Percentiles rank a stretch among this genome's conserved stretches.
These are phyloP conservation scores for Solanum chilense DNA, from an alignment of 257 asterid genomes.

Conservation along the genomic window DNA sequence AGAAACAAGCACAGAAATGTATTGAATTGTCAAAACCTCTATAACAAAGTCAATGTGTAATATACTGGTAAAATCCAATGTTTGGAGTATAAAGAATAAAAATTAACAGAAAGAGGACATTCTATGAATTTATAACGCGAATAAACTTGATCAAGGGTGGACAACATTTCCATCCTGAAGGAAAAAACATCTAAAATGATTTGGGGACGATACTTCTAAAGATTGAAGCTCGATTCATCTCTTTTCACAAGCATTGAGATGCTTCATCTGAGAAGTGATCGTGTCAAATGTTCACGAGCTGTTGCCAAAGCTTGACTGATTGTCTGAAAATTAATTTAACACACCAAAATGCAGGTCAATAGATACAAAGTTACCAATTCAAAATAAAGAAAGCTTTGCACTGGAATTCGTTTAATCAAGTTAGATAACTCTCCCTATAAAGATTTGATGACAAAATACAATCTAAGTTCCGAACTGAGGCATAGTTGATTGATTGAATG, in stretches of 20 bases:
- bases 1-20: neutral
- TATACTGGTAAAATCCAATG: neutral
- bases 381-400: neutral
- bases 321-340: slow-evolving; percentile 29
- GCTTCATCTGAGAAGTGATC: slow-evolving; percentile 56
- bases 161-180: neutral
- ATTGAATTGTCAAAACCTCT: neutral
- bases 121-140: neutral
- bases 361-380: neutral
- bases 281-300: slow-evolving; percentile 63
- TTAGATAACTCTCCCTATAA: neutral
- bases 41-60: neutral
- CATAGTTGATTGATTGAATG: neutral
- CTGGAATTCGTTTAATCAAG: neutral
- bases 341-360: neutral
- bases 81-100: neutral
- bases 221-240: neutral
- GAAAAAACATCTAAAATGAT: neutral
- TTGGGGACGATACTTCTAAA: neutral
- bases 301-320: slow-evolving; percentile 61
- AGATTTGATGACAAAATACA: neutral
- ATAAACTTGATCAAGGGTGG: neutral
- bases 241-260: neutral
- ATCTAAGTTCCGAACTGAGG: neutral
- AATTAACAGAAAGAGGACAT: neutral